Base-by-base conservation (phyloP, 495 filamentous ascomycete genomes). In the Geopyxis carbonaria region DNA sequence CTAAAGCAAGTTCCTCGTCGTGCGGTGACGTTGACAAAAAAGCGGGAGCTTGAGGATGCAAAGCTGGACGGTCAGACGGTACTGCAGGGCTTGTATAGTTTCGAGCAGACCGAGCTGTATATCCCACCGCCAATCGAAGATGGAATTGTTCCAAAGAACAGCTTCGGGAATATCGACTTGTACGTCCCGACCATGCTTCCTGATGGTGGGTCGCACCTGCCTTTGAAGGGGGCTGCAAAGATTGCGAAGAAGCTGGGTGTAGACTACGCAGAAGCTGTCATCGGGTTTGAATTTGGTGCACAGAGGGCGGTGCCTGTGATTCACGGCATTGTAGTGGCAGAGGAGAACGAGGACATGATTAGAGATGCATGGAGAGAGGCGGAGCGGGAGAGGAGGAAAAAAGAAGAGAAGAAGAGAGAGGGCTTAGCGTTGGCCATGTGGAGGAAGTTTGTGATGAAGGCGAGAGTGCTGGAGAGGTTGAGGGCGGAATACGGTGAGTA, bases 151-250 rank as follows among this genome's bases (percentile, higher is more conserved):
- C 91, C 87, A 4, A 87, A 82, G 59, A 99, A 99, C 51, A 73
- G 76, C 25, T 99, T 84, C 51, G 86, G 87, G 5, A 99, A 99
- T 55, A 94, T 94, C 45, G 91, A 99, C 59, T 74, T 93, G 45
- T 99, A 86, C 53, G 85, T 79, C 2, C 76, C 82, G 31, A 81
- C 76, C 39, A 95, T 99, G 87, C 76, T 93, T 13, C 89, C 89
- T 1, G 50, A 63, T 30, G 89, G 75, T 1, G 85, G 87, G 4
- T 67, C 79, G 8, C 89, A 99, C 57, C 65, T 99, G 14, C 80
- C 78, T 0, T 71, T 75, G 31, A 70, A 76, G 25, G 80, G 84
- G 3, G 78, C 76, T 0, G 75, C 73, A 28, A 73, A 70, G 35
- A 63, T 95, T 7, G 93, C 86, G 46, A 86, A 80, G 49, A 73